Percentiles rank a stretch among this genome's conserved stretches.
Evolutionary conservation across 2,329 filamentous ascomycete species (phyloP).

Genomic region (Aspergillus fumigatiaffinis): DNA sequence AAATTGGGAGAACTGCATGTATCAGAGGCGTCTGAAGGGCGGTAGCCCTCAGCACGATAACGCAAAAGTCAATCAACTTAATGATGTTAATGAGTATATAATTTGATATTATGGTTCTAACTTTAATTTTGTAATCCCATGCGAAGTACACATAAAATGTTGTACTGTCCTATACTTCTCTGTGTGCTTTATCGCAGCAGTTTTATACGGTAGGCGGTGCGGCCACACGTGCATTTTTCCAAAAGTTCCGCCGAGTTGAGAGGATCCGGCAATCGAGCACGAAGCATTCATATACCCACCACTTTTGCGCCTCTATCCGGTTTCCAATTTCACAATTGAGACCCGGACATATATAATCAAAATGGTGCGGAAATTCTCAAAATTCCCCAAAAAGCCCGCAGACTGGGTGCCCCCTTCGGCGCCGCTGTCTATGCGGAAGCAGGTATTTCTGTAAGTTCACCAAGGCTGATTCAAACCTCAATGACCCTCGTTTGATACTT

Average conservation of each 20-base stretch:
- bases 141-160: neutral
- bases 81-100: conserved; percentile 16
- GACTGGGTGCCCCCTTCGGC: conserved; percentile 22
- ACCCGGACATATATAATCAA: conserved; percentile 5
- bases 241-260: conserved; percentile 25
- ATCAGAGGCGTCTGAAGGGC: conserved; percentile 18
- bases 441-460: conserved; percentile 54
- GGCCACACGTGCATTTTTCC: conserved; percentile 34
- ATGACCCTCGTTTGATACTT: neutral
- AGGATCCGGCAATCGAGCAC: neutral
- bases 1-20: conserved; percentile 31
- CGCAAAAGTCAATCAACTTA: conserved; percentile 22
- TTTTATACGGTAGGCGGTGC: conserved; percentile 28
- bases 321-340: neutral
- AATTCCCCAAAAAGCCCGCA: conserved; percentile 23
- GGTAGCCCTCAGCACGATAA: conserved; percentile 6
- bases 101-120: neutral
- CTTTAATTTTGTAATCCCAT: neutral
- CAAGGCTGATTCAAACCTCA: neutral
- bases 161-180: neutral
- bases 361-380: conserved; percentile 30
- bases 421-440: conserved; percentile 35
- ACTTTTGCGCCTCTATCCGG: neutral
- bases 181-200: neutral
- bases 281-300: neutral